Evolutionary conservation across 1,284 basidiomycete genomes (phyloP).

Genomic region (Marasmius tenuissimus): DNA sequence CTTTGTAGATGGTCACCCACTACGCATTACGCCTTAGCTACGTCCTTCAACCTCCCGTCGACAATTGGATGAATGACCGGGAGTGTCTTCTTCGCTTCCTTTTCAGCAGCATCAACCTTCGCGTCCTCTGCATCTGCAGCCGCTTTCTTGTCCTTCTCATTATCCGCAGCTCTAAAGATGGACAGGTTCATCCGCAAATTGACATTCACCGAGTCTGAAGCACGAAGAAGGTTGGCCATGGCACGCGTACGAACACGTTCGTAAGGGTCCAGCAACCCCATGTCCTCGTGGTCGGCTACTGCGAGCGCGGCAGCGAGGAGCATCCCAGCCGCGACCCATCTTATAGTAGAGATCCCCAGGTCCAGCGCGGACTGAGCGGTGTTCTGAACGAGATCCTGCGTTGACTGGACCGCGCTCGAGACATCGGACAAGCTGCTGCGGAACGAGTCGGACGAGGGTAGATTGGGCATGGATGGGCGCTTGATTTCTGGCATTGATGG

Average conservation of each 20-base stretch:
- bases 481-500: neutral
- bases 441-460: neutral
- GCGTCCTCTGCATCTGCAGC: neutral
- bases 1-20: neutral
- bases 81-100: slow-evolving; percentile 14
- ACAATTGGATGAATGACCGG: slow-evolving; percentile 18
- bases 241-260: slow-evolving; percentile 8
- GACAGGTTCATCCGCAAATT: neutral
- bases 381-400: neutral
- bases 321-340: slow-evolving; percentile 2
- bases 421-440: slow-evolving; percentile 5
- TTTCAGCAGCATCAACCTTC: slow-evolving; percentile 5
- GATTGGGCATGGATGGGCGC: neutral
- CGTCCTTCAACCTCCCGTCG: slow-evolving; percentile 17
- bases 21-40: neutral
- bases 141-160: neutral
- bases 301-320: slow-evolving; percentile 12
- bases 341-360: slow-evolving; percentile 8
- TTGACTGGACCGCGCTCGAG: neutral
- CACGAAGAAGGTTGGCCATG: neutral
- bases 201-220: neutral
- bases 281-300: slow-evolving; percentile 15
- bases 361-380: slow-evolving; percentile 3
- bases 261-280: slow-evolving; percentile 16
- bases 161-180: neutral